Base-by-base conservation (phyloP, 176 grass and related monocot species). In the Oropetium thomaeum region DNA sequence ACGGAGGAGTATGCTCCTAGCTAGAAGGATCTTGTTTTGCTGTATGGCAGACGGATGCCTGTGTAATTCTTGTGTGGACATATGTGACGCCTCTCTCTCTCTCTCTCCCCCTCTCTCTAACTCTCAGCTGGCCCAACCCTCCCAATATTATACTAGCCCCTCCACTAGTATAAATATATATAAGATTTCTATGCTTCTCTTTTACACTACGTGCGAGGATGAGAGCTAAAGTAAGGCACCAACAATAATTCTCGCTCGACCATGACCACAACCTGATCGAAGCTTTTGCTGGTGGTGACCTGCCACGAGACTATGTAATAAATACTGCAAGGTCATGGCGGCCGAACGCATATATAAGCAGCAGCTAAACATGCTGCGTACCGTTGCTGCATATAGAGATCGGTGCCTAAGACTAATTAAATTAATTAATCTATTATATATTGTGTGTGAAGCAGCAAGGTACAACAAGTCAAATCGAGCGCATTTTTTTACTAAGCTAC, bases 391-490 rank as follows among this genome's bases (percentile, higher is more conserved):
- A 82, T 65, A 32, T 27, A 67, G 70, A 82, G 77, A 79, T 79
- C 29, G 65, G 69, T 45, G 49, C 64, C n/a, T n/a, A n/a, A n/a
- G n/a, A n/a, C n/a, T n/a, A n/a, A 69, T 25, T 0, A 1, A 14
- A 17, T 60, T 27, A 23, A 23, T 1, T 31, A 69, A 17, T 15
- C 2, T 45, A 26, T 63, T 13, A 42, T n/a, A n/a, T n/a, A n/a
- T 35, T 28, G 27, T 66, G 30, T 49, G 33, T 66, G 62, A 32
- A 33, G 65, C 33, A 72, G 45, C 58, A 82, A 9, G 31, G 53
- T 58, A 17, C 66, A 30, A 22, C 47, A 30, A 67, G 73, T 78
- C 85, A 87, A 87, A 72, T 68, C 65, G 45, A 79, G 41, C 20
- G 10, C 9, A 11, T 38, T 70, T 71, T 65, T 82, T 17, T 67